Conservation (phyloP, 2,329 filamentous ascomycete genomes). For the Thelonectria discophora region DNA sequence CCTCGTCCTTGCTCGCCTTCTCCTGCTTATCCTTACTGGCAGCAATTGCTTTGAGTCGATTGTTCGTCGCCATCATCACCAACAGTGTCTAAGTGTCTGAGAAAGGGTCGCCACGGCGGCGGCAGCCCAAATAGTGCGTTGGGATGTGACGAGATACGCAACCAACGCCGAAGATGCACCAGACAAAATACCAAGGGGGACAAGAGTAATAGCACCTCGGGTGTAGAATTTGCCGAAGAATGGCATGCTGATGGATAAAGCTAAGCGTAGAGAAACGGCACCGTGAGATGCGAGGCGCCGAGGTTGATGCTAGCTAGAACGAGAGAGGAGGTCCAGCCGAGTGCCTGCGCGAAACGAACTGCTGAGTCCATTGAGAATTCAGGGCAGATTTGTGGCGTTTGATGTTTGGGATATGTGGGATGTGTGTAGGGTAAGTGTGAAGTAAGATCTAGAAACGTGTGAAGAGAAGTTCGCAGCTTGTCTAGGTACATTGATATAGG, state of each 20-base stretch:
- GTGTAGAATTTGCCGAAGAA: conserved; percentile 35
- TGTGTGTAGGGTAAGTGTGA: too few relatives aligned
- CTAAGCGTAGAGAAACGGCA: conserved; percentile 29
- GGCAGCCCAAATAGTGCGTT: conserved; percentile 23
- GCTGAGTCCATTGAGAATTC: conserved; percentile 30
- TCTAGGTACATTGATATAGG: too few relatives aligned
- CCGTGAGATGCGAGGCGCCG: conserved; percentile 31
- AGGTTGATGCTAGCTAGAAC: conserved; percentile 29
- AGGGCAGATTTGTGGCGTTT: too few relatives aligned
- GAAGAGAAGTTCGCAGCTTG: too few relatives aligned
- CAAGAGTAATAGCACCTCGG: conserved; percentile 23
- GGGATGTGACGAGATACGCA: conserved; percentile 30
- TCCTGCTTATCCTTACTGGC: conserved; percentile 22
- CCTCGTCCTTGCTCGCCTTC: conserved; percentile 25
- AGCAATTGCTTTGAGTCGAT: conserved; percentile 26
- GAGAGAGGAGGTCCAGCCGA: conserved; percentile 31
- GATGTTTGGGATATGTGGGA: too few relatives aligned
- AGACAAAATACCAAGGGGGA: conserved; percentile 26
- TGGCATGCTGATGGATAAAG: conserved; percentile 26
- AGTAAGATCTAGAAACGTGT: too few relatives aligned
- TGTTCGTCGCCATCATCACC: conserved; percentile 33
- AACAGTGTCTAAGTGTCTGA: conserved; percentile 30
- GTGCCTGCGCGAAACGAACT: conserved; percentile 15
- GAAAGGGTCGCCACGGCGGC: conserved; percentile 25
- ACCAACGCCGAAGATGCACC: conserved; percentile 26